Base-by-base conservation (phyloP, 192 early-diverging fungal species). In the Mortierella claussenii region DNA sequence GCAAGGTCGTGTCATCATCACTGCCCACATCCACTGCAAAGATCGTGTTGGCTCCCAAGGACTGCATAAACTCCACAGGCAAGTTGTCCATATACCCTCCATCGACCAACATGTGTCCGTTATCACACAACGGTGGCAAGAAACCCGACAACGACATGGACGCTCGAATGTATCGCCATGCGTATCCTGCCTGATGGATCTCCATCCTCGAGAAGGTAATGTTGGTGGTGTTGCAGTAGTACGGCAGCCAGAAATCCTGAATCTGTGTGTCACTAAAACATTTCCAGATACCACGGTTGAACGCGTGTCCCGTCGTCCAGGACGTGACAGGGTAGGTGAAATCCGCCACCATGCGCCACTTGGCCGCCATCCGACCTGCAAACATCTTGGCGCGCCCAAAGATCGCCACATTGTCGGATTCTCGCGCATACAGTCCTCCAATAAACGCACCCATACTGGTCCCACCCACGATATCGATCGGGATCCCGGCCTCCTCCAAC, bases 31-130 rank as follows among this genome's bases (percentile, higher is more conserved):
- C 96, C 1, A 99, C 88, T 0, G 97, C 97, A 89, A 99, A 93
- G 46, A 98, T 92, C 49, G 90, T 91, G 49, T 93, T 82, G 1
- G 97, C 97, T 0, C 96, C 96, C 46, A 94, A 79, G 37, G 83
- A 83, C 64, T 86, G 88, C 74, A 88, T 86, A 65, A 95, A 83
- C 58, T 90, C 90, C 3, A 96, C 98, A 0, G 98, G 98, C 61
- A 99, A 80, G 78, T 98, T 98, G 78, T 98, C 95, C 81, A 98
- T 87, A 78, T 99, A 99, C 5, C 98, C 98, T 55, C 98, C 98
- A 70, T 99, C 98, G 13, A 99, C 89, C n/a, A 99, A 81, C 90
- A 99, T 90, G 66, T 96, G 87, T 27, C 98, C 98, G 62, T 97
- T 92, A 78, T 98, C 95, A 69, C 94, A 98, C 34, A 99, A 82